Evolutionary conservation across 768 basidiomycete species (phyloP).

Genomic region (Suillus subluteus): DNA sequence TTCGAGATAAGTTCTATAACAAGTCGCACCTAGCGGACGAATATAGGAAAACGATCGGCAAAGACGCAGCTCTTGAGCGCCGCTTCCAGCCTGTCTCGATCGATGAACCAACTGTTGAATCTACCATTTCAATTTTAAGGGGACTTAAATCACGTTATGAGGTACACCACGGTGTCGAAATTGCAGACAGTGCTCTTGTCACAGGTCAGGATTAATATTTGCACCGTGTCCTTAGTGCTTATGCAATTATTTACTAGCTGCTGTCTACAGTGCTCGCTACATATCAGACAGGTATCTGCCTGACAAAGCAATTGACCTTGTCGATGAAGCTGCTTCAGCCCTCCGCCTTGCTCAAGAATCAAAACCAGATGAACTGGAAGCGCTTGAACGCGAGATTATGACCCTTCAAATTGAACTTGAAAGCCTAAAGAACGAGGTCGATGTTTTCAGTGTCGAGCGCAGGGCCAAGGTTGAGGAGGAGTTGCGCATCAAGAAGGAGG

Average conservation of each 20-base stretch:
- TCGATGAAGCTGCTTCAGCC: constrained; percentile 91
- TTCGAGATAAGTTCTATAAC: background rate
- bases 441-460: constrained; percentile 81
- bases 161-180: constrained; percentile 92
- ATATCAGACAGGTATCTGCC: constrained; percentile 88
- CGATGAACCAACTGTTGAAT: constrained; percentile 85
- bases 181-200: constrained; percentile 85
- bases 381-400: constrained; percentile 79
- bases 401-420: constrained; percentile 90
- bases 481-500: constrained; percentile 59
- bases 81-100: constrained; percentile 91
- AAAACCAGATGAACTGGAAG: constrained; percentile 85
- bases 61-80: constrained; percentile 89
- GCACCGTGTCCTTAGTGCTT: background rate
- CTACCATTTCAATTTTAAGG: constrained; percentile 84
- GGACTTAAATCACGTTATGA: constrained; percentile 86
- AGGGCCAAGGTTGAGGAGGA: constrained; percentile 66
- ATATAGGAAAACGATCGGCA: constrained; percentile 89
- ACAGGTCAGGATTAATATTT: constrained; percentile 53
- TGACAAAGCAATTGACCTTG: constrained; percentile 89
- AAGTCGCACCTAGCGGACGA: constrained; percentile 62
- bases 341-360: constrained; percentile 87
- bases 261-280: constrained; percentile 83
- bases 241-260: constrained; percentile 48
- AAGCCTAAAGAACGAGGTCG: constrained; percentile 85